Percentiles rank a stretch among this genome's conserved stretches.
Evolutionary conservation across 306 rosid genomes (phyloP).

Genomic region (Glycine soja): DNA sequence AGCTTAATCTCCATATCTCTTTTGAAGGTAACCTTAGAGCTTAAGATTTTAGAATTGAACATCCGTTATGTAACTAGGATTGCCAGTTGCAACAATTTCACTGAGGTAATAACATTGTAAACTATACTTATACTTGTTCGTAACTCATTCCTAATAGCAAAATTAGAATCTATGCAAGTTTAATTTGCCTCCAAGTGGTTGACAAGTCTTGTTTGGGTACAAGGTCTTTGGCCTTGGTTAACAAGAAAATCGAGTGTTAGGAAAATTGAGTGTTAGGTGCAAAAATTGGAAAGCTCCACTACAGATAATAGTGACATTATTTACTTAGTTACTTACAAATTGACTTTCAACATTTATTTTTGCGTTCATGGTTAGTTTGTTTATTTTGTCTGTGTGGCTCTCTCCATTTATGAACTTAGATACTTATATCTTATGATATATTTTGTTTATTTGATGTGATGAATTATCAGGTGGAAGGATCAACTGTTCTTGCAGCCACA

Average conservation of each 20-base stretch:
- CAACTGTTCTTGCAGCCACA: conserved; percentile 72
- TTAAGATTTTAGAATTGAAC: not conserved
- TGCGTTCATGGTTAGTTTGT: not conserved
- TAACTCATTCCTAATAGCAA: not conserved
- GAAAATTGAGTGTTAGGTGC: not conserved
- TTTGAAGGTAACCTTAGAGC: not conserved
- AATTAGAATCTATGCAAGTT: not conserved
- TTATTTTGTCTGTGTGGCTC: not conserved
- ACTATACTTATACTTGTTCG: not conserved
- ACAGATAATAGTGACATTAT: not conserved
- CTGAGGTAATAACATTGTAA: no score
- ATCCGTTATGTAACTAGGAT: not conserved
- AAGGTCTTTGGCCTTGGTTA: not conserved
- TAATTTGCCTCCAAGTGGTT: conserved; percentile 29
- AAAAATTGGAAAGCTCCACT: conserved; percentile 10
- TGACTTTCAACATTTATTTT: not conserved
- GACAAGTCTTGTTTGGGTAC: conserved; percentile 34
- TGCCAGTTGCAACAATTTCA: conserved; percentile 3
- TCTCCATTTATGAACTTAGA: not conserved
- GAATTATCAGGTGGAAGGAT: conserved; percentile 86
- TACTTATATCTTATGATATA: not conserved
- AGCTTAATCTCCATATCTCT: not conserved
- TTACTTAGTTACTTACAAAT: not conserved
- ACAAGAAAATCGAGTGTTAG: not conserved
- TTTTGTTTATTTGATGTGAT: conserved; percentile 37